Evolutionary conservation across 495 filamentous ascomycete species (phyloP), one percentile per base, ranked within the genome.

Genomic region (Aspergillus avenaceus): DNA sequence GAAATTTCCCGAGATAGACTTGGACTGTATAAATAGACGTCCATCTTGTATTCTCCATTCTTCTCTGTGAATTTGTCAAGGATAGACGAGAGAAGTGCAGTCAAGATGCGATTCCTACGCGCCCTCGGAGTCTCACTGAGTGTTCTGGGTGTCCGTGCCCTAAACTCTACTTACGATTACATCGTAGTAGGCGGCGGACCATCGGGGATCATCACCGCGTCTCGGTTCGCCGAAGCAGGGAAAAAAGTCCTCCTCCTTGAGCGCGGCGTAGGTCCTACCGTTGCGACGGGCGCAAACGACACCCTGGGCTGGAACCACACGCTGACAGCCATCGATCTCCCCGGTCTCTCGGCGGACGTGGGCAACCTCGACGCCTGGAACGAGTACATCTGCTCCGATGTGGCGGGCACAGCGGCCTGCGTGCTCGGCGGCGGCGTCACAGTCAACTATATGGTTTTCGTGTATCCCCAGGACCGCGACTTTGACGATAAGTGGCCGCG

Each of bases 301-400:
- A 65, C 63, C 22, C 63, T 66, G 5, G 2, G 27, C 2, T 70
- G 67, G 67, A 49, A 63, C 41, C 47, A 56, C 16, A 43, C 37
- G 41, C 71, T 91, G 40, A 90, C 87, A 31, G 77, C 84, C 25
- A 88, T 90, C 56, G 87, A 91, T 60, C 79, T 91, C n/a, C 87
- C 87, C 4, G 87, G 87, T 48, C 77, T 90, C 8, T 69, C 62
- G 14, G 60, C 59, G 21, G 53, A 70, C 29, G 47, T 69, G 24
- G 63, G 59, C 3, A 22, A 46, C 11, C 53, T 62, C 8, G 41
- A 53, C 38, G 46, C 45, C 12, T 65, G 62, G 62, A 45, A 56
- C 4, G 46, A 63, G 36, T 65, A 65, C 24, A 58, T 69, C 13
- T 89, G 86, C 67, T 75, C 76, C 1, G 84, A 90, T 58, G 83